Conservation (phyloP, 345 rosid species). For the Populus ilicifolia region DNA sequence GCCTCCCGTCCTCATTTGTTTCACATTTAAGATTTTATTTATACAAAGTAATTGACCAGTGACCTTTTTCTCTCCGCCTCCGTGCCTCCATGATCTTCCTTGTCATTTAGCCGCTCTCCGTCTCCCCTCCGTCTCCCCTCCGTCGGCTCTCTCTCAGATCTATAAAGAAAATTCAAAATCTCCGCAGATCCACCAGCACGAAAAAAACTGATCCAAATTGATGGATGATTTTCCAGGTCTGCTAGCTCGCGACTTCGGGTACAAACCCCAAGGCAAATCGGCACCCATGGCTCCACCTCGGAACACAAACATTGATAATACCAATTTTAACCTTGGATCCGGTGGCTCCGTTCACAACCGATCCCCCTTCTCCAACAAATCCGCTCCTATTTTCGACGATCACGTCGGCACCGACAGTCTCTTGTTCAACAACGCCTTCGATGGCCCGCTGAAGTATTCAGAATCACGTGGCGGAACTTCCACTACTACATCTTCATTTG, state of each 20-base stretch:
- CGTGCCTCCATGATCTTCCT: neutral
- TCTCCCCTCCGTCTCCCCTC: neutral
- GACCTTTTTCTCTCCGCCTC: neutral
- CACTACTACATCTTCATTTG: slow-evolving; percentile 26
- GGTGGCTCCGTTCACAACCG: slow-evolving; percentile 15
- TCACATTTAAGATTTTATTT: neutral
- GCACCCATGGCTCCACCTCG: slow-evolving; percentile 71
- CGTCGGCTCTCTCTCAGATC: neutral
- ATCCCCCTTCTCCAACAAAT: slow-evolving; percentile 15
- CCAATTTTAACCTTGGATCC: slow-evolving; percentile 32
- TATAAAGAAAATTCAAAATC: neutral
- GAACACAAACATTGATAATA: neutral
- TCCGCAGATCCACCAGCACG: slow-evolving; percentile 3
- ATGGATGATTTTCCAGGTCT: slow-evolving; percentile 75
- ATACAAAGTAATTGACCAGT: neutral
- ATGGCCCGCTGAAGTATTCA: slow-evolving; percentile 47
- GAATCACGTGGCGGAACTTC: slow-evolving; percentile 36
- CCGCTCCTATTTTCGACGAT: slow-evolving; percentile 46
- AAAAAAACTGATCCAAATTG: neutral
- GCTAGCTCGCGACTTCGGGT: slow-evolving; percentile 56
- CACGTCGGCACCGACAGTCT: slow-evolving; percentile 32
- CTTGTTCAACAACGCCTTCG: slow-evolving; percentile 48
- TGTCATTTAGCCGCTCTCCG: neutral
- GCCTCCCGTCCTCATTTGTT: neutral
- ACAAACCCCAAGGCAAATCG: slow-evolving; percentile 70